A percentile compares a stretch with the other conserved stretches of the same genome.
phyloP scores from a whole-genome alignment of 2,329 filamentous ascomycete species.

The Hypoxylon sp. region DNA sequence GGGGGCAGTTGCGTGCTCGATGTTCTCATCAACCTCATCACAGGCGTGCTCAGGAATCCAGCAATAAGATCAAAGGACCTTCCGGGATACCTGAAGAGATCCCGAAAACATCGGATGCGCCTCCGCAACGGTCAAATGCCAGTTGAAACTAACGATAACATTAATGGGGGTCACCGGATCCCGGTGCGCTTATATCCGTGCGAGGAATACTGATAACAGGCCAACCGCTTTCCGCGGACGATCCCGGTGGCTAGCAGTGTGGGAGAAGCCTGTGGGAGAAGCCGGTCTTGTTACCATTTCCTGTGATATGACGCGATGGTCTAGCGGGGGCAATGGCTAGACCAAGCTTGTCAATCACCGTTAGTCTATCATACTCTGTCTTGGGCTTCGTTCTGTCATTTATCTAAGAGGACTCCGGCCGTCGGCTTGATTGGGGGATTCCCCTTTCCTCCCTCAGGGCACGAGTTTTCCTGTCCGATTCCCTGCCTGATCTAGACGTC shows the following conservation, averaged over 20 bases:
- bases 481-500: not conserved
- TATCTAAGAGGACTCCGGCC: constrained; percentile 7
- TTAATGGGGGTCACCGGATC: constrained; percentile 1
- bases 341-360: not conserved
- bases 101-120: constrained; percentile 18
- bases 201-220: not conserved
- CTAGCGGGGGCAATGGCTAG: not conserved
- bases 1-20: constrained; percentile 40
- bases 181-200: not conserved
- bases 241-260: not conserved
- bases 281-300: constrained; percentile 10
- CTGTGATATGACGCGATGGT: constrained; percentile 18
- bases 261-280: not conserved
- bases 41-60: constrained; percentile 37
- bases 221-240: not conserved
- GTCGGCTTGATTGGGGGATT: not conserved
- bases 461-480: constrained; percentile 1
- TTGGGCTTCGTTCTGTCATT: not conserved
- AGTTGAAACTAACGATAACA: not conserved
- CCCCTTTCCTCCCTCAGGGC: constrained; percentile 6
- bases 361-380: not conserved
- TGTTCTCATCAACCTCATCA: constrained; percentile 48
- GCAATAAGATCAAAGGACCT: constrained; percentile 22
- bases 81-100: constrained; percentile 7
- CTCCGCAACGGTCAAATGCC: constrained; percentile 2